Percentiles rank a stretch among this genome's conserved stretches.
Conservation (phyloP, 805 yeast genomes). For the Jamesozyma hellenica region DNA sequence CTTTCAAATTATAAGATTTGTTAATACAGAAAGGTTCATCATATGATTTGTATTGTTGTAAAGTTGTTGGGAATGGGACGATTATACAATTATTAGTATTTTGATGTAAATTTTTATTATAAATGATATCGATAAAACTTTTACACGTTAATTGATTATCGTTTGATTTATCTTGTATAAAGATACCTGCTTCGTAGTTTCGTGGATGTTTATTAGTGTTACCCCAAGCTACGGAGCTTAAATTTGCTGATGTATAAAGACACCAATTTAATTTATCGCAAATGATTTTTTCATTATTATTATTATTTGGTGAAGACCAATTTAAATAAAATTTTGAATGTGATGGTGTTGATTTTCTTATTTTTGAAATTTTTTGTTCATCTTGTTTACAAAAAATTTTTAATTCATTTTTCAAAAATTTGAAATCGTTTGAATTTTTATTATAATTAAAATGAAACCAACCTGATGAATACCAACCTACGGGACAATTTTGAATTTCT, state of each 20-base stretch:
- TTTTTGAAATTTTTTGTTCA: background rate
- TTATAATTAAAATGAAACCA: constrained; percentile 25
- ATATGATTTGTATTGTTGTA: constrained; percentile 6
- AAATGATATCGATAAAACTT: constrained; percentile 17
- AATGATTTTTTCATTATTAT: constrained; percentile 24
- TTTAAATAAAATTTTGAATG: constrained; percentile 63
- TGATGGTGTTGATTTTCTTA: constrained; percentile 31
- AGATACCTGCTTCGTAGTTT: constrained; percentile 48
- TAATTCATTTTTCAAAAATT: constrained; percentile 11
- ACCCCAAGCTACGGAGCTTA: constrained; percentile 81
- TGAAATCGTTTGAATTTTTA: constrained; percentile 9
- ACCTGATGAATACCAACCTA: constrained; percentile 17
- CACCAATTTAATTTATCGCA: constrained; percentile 45
- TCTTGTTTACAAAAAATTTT: constrained; percentile 20
- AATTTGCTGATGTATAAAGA: constrained; percentile 61
- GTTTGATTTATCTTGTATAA: constrained; percentile 28
- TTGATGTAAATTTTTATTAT: constrained; percentile 4
- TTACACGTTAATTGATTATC: constrained; percentile 7
- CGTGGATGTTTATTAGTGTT: constrained; percentile 26
- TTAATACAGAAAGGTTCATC: constrained; percentile 20
- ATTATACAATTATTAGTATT: constrained; percentile 4
- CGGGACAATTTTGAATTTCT: constrained; percentile 16
- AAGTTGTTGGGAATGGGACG: constrained; percentile 21
- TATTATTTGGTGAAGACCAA: constrained; percentile 43
- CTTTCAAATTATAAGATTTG: constrained; percentile 10